Base-by-base conservation (phyloP, 228 moss, liverwort and hornwort genomes). In the Sphagnum magellanicum region DNA sequence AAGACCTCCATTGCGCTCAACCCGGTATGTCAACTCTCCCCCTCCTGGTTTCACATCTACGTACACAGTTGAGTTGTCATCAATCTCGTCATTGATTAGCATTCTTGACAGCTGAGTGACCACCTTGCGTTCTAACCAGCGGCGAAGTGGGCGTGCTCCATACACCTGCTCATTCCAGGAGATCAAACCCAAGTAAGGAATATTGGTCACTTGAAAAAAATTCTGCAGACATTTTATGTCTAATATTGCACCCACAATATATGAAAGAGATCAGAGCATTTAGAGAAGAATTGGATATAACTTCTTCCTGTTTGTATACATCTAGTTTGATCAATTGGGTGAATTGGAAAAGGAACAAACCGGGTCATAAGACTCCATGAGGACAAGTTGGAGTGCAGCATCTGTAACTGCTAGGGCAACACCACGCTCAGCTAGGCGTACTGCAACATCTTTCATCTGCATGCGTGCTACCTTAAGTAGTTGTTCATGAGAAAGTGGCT, bases 111-210 rank as follows among this genome's bases (percentile, higher is more conserved):
- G 78, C 14, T 89, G 74, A 15, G 97, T 98, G 1, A 98, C 97
- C 10, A 98, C 97, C 68, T 93, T 93, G 51, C 88, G 83, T 75
- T 98, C 97, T 70, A 98, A 16, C 93, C 93, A 93, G 50, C 97
- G 81, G 14, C 98, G 83, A 67, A 98, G 67, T 1, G 98, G 93
- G 17, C 97, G 91, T 60, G 98, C 98, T 63, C 98, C 93, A 64
- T 92, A 98, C 6, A 92, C 87, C 87, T 87, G 78, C 53, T 49
- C 9, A 66, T 9, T 16, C 3, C 32, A 32, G 32, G 16, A 6
- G 6, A 12, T 6, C 5, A 62, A 46, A 16, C 6, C 16, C 11
- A 4, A 62, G 61, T 46, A 62, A 62, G 61, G 6, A 62, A 62
- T 6, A 4, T 6, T 62, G 10, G 61, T 62, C 6, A 6, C 8